Conservation (phyloP, 2,329 filamentous ascomycete species). For the Clonostachys rhizophaga region DNA sequence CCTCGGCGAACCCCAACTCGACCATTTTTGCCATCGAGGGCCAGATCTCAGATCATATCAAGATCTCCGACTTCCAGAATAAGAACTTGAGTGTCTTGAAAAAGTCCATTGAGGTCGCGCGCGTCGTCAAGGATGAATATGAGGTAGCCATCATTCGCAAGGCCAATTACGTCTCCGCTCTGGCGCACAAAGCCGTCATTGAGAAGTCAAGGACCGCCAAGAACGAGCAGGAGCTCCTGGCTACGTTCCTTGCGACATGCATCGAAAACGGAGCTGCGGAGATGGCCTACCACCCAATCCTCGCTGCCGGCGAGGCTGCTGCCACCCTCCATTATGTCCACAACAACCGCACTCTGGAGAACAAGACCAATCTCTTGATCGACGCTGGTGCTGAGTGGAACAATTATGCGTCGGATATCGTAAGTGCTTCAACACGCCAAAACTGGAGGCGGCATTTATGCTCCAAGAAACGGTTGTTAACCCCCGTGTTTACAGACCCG, state of each 20-base stretch:
- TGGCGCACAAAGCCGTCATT: slow-evolving; percentile 61
- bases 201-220: slow-evolving; percentile 55
- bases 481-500: slow-evolving; percentile 53
- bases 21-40: slow-evolving; percentile 73
- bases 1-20: slow-evolving; percentile 23
- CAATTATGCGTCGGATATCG: slow-evolving; percentile 67
- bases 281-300: slow-evolving; percentile 84
- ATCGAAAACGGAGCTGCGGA: slow-evolving; percentile 71
- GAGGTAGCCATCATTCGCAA: slow-evolving; percentile 70
- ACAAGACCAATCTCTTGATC: slow-evolving; percentile 75
- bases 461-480: neutral
- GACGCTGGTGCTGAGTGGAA: slow-evolving; percentile 78
- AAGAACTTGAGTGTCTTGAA: slow-evolving; percentile 55
- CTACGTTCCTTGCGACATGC: slow-evolving; percentile 71
- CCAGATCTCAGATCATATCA: slow-evolving; percentile 68
- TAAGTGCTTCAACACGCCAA: slow-evolving; percentile 19
- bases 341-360: slow-evolving; percentile 64
- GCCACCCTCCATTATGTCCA: slow-evolving; percentile 85
- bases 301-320: slow-evolving; percentile 74
- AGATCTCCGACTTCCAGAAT: slow-evolving; percentile 64
- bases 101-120: slow-evolving; percentile 61
- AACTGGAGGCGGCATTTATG: no score
- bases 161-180: slow-evolving; percentile 66
- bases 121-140: slow-evolving; percentile 70
- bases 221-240: slow-evolving; percentile 83